phyloP scores from a whole-genome alignment of 768 basidiomycete genomes.

The Myochromella boudieri region DNA sequence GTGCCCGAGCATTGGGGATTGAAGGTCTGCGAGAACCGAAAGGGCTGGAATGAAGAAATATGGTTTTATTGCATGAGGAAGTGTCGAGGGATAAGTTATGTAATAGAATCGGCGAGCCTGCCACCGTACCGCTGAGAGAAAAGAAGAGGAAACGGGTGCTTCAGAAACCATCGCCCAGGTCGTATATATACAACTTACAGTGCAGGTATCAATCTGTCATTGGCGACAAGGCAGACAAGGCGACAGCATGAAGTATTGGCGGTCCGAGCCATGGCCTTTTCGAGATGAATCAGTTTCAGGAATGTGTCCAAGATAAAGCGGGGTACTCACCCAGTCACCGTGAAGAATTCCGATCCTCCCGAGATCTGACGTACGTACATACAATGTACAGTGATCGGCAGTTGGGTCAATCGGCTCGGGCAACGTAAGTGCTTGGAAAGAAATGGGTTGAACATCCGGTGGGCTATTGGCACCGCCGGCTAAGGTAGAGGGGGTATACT shows the following conservation, averaged over 20 bases:
- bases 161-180: no score
- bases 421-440: constrained; percentile 32
- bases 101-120: constrained; percentile 51
- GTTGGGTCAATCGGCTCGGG: constrained; percentile 27
- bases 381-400: constrained; percentile 57
- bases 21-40: constrained; percentile 58
- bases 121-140: constrained; percentile 34
- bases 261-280: constrained; percentile 53
- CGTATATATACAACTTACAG: constrained; percentile 32
- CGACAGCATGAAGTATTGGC: constrained; percentile 36
- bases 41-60: constrained; percentile 52
- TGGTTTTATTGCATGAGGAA: constrained; percentile 18
- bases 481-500: constrained; percentile 4
- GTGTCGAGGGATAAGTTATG: constrained; percentile 45
- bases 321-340: constrained; percentile 70
- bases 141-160: neutral
- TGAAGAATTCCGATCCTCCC: constrained; percentile 64
- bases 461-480: neutral
- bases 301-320: neutral
- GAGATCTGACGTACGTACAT: constrained; percentile 63
- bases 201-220: constrained; percentile 40
- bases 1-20: constrained; percentile 64
- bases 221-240: constrained; percentile 56
- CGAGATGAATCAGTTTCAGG: constrained; percentile 8
- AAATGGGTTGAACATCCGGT: constrained; percentile 14